Base-by-base conservation (phyloP, 2,329 filamentous ascomycete species). In the Neofusicoccum sp. region DNA sequence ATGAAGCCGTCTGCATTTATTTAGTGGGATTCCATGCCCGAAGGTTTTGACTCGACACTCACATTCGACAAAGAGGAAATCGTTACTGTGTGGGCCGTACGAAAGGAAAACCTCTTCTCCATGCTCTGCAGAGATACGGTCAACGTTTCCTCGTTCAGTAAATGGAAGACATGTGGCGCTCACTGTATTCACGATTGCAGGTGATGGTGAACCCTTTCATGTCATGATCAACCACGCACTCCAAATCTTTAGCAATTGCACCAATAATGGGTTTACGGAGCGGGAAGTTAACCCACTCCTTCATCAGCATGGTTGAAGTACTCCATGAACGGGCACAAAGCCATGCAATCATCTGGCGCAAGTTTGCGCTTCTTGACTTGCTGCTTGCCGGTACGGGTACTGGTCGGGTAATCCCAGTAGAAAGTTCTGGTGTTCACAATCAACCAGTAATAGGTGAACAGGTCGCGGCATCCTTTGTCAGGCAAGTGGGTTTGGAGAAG, bases 71-170 rank as follows among this genome's bases (percentile, higher is more conserved):
- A 93, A 81, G 16, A 93, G 76, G 67, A 90, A 89, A 71, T 93
- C 90, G 66, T 91, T 91, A 33, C 83, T 83, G 71, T 93, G 90
- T 1, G 81, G 73, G 3, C 90, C 90, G 69, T 93, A 93, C 33
- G 84, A 86, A 31, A 90, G 85, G 64, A 83, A 85, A 1, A 93
- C 77, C 76, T 93, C 90, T 22, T 89, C 85, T 7, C 86, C 87
- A 2, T 73, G 69, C 1, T 71, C 74, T 75, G 34, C 22, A 29
- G 28, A n/a, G 41, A n/a, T 28, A 44, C 9, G 44, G 22, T 45
- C n/a, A 5, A 29, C 16, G 16, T 22, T 33, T 33, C 16, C 12
- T 56, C 16, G 34, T 33, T 16, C 11, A n/a, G 11, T 14, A 44
- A 31, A 33, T 31, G 31, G 16, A 45, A 34, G 4, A 22, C 14